Conservation (phyloP, 805 yeast genomes). For the Candida maltosa region DNA sequence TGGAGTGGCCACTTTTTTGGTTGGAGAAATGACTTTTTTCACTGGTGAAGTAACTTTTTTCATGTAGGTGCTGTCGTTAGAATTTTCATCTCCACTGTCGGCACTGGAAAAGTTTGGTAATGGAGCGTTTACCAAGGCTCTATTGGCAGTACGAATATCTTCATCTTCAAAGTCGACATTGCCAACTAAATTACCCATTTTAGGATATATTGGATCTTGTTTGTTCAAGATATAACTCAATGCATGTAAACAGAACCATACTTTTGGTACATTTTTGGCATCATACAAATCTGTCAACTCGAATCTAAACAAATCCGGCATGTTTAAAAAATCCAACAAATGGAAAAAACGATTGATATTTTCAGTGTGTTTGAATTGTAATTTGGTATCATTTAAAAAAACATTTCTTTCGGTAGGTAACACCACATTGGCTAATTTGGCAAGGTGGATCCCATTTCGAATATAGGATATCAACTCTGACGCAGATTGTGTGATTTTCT, state of each 20-base stretch:
- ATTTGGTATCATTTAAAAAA: slow-evolving; percentile 51
- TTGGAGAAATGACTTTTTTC: slow-evolving; percentile 4
- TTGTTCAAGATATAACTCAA: slow-evolving; percentile 68
- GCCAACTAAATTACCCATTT: slow-evolving; percentile 61
- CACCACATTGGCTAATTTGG: slow-evolving; percentile 70
- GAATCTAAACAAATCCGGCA: slow-evolving; percentile 86
- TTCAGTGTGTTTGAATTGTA: slow-evolving; percentile 89
- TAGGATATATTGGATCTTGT: slow-evolving; percentile 49
- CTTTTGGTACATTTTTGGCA: slow-evolving; percentile 87
- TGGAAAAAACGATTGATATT: slow-evolving; percentile 82
- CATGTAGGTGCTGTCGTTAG: slow-evolving; percentile 19
- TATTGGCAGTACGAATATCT: slow-evolving; percentile 67
- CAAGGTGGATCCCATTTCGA: slow-evolving; percentile 82
- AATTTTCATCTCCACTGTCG: slow-evolving; percentile 22
- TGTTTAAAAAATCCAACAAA: slow-evolving; percentile 62
- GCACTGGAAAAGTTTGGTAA: slow-evolving; percentile 70
- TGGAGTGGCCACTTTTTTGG: background rate
- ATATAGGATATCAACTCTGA: slow-evolving; percentile 61
- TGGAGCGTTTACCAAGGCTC: slow-evolving; percentile 62
- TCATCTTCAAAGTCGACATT: slow-evolving; percentile 59
- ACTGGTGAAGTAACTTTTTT: slow-evolving; percentile 17
- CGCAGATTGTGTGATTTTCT: slow-evolving; percentile 51
- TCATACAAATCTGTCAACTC: slow-evolving; percentile 93
- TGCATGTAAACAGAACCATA: slow-evolving; percentile 90
- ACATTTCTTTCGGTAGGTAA: slow-evolving; percentile 59